Evolutionary conservation across 2,329 filamentous ascomycete genomes (phyloP), one percentile per base, ranked within the genome.

Genomic region (Epichloe elymi): DNA sequence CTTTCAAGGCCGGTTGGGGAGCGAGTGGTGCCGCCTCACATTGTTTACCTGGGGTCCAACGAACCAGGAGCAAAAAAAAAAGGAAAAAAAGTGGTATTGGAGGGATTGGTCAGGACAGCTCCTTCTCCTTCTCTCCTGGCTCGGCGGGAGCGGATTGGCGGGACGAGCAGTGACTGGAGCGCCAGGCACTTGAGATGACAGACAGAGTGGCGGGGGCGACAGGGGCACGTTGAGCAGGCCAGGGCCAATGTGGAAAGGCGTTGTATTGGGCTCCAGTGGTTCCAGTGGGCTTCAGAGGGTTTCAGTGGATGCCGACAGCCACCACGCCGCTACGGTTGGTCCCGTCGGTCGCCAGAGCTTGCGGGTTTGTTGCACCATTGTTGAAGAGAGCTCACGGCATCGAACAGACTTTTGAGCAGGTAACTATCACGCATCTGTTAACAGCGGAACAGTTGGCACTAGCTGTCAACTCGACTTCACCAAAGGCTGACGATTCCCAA

Each of bases 241-340:
- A 30, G 26, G 26, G 26, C 8, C 26, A 30, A 11, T 30, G 8
- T 30, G 26, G 8, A 10, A 30, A 20, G 23, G 44, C 33, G 23
- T 39, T 46, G 15, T 17, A 3, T n/a, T 17, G 33, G 19, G 35
- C 6, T 17, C 7, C 46, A 20, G 26, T 17, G 23, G 30, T 30
- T 43, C 17, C 23, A 23, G 20, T 15, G 14, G 23, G 38, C 26
- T 41, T n/a, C 14, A 10, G 17, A 6, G 12, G 51, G 40, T 17
- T 14, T 12, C 33, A 35, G 30, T 20, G 39, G 44, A 19, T 42
- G 26, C 40, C 23, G 39, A 48, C 30, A 36, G 33, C 37, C 35
- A 42, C 51, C 14, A 39, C 41, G 46, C 14, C 48, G 33, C 39
- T n/a, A 45, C 51, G 51, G 51, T 50, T 53, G 48, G 40, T 51